phyloP scores from a whole-genome alignment of 768 basidiomycete genomes.

The Leccinum aurantiacum region DNA sequence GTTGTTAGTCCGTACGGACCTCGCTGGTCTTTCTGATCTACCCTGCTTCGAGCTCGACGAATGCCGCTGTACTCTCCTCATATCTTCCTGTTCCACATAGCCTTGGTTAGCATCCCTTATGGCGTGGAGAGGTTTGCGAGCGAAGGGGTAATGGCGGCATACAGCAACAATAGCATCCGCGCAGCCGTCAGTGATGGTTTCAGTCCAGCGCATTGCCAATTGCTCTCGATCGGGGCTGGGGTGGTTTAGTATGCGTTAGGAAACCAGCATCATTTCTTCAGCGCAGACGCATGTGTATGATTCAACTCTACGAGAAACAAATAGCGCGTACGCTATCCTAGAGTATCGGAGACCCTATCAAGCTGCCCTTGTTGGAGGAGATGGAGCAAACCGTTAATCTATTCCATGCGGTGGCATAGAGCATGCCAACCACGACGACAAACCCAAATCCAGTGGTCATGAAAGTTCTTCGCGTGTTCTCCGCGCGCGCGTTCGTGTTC shows the following conservation, averaged over 20 bases:
- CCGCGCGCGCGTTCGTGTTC: constrained; percentile 66
- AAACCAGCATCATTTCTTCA: constrained; percentile 72
- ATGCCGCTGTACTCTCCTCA: too few species aligned
- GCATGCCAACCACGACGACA: constrained; percentile 22
- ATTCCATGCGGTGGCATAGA: constrained; percentile 72
- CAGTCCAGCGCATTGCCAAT: background rate
- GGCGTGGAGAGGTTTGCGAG: too few species aligned
- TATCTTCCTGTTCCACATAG: too few species aligned
- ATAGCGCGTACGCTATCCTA: constrained; percentile 75
- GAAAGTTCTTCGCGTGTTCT: constrained; percentile 71
- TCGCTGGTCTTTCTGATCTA: too few species aligned
- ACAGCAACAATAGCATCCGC: too few species aligned
- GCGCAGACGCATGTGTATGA: constrained; percentile 80
- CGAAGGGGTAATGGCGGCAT: too few species aligned
- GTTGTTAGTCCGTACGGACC: too few species aligned
- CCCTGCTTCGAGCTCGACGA: too few species aligned
- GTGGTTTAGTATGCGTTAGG: constrained; percentile 55
- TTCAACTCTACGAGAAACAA: constrained; percentile 83
- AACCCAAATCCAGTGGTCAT: constrained; percentile 46
- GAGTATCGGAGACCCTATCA: constrained; percentile 79
- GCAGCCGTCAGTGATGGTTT: constrained; percentile 48
- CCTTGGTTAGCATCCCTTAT: too few species aligned
- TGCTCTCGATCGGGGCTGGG: constrained; percentile 39
- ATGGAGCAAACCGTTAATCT: constrained; percentile 76
- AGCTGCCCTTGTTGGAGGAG: constrained; percentile 76